Base-by-base conservation (phyloP, 345 rosid species). In the Raphanus sativus region DNA sequence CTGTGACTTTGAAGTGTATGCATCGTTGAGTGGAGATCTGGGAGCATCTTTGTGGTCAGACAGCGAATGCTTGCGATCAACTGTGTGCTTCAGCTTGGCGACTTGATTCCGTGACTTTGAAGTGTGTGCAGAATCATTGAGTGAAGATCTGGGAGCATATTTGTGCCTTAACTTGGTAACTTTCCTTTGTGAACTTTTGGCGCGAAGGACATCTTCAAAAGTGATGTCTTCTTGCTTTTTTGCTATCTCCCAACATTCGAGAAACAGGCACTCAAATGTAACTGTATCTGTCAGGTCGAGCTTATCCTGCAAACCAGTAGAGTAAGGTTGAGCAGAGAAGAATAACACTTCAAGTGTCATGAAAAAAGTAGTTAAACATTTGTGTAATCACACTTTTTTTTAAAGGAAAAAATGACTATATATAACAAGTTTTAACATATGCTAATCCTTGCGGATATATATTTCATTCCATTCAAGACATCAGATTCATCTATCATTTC, bases 211-310 rank as follows among this genome's bases (percentile, higher is more conserved):
- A 76, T 86, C 86, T 0, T 75, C 87, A 73, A 78, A 77, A 55
- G 73, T 83, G 74, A 87, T 34, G 24, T 28, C 82, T 74, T 86
- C 87, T 67, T 68, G 9, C 2, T 71, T 67, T 65, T 83, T 84
- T 8, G 83, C 67, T 62, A 87, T 73, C 48, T 80, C 81, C 86
- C 87, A 81, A 67, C 85, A 87, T 56, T 83, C 89, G 34, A 70
- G 71, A 80, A 86, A 84, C 72, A 84, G 80, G 63, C 83, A 74
- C 74, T 86, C 87, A 7, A 34, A 56, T 6, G 87, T 83, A n/a
- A 83, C 25, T 8, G 32, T 73, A 75, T 87, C 89, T 48, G n/a
- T 59, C 63, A 80, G 76, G 69, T 80, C 70, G 15, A 80, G 25
- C 69, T 74, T 74, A 3, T 68, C 79, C 82, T 80, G 76, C 63